These are phyloP conservation scores for Talaromyces borbonicus DNA, from an alignment of 495 filamentous ascomycete genomes.

Conservation along the genomic window DNA sequence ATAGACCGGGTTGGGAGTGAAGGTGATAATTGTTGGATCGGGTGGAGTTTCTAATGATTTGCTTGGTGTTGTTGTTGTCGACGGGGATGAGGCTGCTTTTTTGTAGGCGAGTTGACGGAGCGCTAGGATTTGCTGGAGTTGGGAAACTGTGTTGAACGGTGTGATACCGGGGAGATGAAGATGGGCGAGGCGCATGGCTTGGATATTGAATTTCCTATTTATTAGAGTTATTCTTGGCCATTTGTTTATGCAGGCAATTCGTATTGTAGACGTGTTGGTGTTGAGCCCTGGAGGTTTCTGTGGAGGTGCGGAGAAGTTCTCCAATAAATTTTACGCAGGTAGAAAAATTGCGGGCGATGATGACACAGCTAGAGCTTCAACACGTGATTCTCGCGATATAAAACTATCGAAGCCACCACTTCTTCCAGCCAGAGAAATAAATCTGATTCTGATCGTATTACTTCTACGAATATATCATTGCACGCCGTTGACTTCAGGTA, in stretches of 20 bases:
- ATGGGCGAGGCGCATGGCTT: conserved; percentile 52
- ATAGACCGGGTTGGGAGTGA: conserved; percentile 76
- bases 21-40: conserved; percentile 65
- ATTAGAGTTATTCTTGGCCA: neutral
- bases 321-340: no score
- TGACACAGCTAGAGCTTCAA: neutral
- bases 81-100: conserved; percentile 21
- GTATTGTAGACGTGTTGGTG: neutral
- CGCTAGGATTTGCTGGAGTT: conserved; percentile 41
- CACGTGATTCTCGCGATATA: neutral
- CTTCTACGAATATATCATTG: neutral
- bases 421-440: no score
- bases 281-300: no score
- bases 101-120: conserved; percentile 36
- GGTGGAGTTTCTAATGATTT: conserved; percentile 28
- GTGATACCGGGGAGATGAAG: conserved; percentile 56
- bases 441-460: neutral
- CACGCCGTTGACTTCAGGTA: neutral
- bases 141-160: conserved; percentile 36
- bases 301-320: no score
- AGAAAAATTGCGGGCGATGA: no score
- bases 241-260: neutral
- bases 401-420: no score
- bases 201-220: neutral
- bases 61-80: neutral